These are phyloP conservation scores for Boletus vermiculosoides DNA, from an alignment of 768 basidiomycete species.

Conservation along the genomic window DNA sequence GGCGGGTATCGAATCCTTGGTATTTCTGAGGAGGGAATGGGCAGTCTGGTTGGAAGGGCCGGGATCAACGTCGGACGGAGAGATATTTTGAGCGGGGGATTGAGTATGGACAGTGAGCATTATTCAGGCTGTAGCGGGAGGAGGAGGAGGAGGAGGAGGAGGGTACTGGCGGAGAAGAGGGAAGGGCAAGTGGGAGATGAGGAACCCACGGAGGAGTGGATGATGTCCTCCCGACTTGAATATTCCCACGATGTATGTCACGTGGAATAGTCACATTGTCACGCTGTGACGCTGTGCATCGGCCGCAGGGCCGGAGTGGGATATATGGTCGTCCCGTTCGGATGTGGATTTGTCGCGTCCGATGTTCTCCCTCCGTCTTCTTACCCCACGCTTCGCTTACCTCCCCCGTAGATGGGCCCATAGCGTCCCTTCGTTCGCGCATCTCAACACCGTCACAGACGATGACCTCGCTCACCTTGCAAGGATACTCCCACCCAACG, in stretches of 20 bases:
- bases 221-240: neutral
- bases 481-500: constrained; percentile 57
- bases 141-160: neutral
- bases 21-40: neutral
- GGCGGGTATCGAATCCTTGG: neutral
- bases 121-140: neutral
- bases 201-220: neutral
- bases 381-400: neutral
- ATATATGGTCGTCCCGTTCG: neutral
- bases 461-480: constrained; percentile 67
- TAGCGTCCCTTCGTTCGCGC: constrained; percentile 22
- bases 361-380: constrained; percentile 8
- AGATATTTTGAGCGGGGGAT: too few species aligned
- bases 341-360: neutral
- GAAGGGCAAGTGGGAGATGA: constrained; percentile 6
- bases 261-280: neutral
- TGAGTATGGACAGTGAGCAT: constrained; percentile 4
- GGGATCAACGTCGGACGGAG: neutral
- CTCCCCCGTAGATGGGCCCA: constrained; percentile 19
- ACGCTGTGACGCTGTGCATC: neutral
- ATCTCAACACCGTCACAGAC: constrained; percentile 49
- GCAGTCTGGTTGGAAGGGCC: neutral
- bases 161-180: neutral
- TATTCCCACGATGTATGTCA: constrained; percentile 18
- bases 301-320: neutral